Base-by-base conservation (phyloP, 768 basidiomycete species). In the Tephrocybe sp. region DNA sequence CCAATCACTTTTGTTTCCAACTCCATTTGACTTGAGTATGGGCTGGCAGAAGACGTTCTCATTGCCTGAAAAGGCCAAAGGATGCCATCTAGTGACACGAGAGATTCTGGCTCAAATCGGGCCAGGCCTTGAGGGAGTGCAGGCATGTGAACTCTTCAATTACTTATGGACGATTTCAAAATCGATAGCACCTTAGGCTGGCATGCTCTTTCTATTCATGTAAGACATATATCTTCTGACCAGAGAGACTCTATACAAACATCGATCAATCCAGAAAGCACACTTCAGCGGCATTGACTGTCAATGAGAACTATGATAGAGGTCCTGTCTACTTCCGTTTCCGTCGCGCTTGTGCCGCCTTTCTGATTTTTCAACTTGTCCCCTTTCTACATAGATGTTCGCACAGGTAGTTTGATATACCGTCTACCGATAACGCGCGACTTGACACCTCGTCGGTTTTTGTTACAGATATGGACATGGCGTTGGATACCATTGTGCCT, bases 181-280 rank as follows among this genome's bases (percentile, higher is more conserved):
- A 21, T 3, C 12, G 11, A 20, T 11, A 18, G 14, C 38, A 30
- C 8, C 20, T 24, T 56, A 93, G 86, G 79, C 86, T 58, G 94
- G 94, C 28, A 90, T 97, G 78, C 69, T 95, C 45, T 91, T 87
- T 67, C 80, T 97, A 30, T 93, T 93, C 71, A 90, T 96, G 89
- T 86, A 65, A 57, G 83, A 50, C 5, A 5, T 50, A 18, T 1
- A 11, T 18, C 21, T 9, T 38, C 21, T 17, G 28, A 3, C 21
- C 15, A 10, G 34, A 33, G 11, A 15, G 14, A 33, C 28, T 50
- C 26, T 14, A 43, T 15, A 51, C 21, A 30, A 30, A 39, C 11
- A 25, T 39, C 24, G 25, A 14, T n/a, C 28, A 37, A 32, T 34
- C 33, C 34, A 68, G 69, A 42, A 70, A 77, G 65, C 90, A 94